Conservation (phyloP, 1,284 basidiomycete species). For the Anthracocystis panici-leucophaei region DNA sequence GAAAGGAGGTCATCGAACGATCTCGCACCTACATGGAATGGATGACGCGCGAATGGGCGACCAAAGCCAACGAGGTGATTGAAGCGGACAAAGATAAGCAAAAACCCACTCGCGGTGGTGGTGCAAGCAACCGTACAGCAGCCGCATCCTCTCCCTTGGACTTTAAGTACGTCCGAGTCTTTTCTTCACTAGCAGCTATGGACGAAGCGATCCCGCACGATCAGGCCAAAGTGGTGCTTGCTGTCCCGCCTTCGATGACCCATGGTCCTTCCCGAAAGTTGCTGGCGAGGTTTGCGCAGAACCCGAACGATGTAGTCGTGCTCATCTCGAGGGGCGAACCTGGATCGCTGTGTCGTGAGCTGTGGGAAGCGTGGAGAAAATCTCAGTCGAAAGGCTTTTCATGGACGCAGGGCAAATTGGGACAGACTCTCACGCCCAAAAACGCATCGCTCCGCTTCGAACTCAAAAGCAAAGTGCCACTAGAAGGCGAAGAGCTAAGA, state of each 20-base stretch:
- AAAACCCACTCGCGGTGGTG: background rate
- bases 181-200: conserved; percentile 82
- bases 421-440: conserved; percentile 75
- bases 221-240: conserved; percentile 87
- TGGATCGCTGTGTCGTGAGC: conserved; percentile 80
- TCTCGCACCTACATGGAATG: conserved; percentile 98
- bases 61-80: conserved; percentile 47
- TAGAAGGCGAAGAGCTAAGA: conserved; percentile 79
- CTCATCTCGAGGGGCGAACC: conserved; percentile 75
- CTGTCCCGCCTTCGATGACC: conserved; percentile 89
- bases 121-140: conserved; percentile 10
- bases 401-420: conserved; percentile 89
- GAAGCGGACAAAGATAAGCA: conserved; percentile 37
- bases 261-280: conserved; percentile 89
- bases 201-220: conserved; percentile 81
- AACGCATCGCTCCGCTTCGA: conserved; percentile 67
- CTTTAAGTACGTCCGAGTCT: conserved; percentile 82
- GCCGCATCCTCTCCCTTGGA: conserved; percentile 56
- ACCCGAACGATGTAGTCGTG: conserved; percentile 70
- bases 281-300: conserved; percentile 87
- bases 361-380: conserved; percentile 88
- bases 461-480: conserved; percentile 85
- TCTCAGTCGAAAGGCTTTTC: conserved; percentile 80
- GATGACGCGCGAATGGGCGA: conserved; percentile 88
- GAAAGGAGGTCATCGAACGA: conserved; percentile 92